Conservation (phyloP, 2,329 filamentous ascomycete genomes). For the Aspergillus jensenii region DNA sequence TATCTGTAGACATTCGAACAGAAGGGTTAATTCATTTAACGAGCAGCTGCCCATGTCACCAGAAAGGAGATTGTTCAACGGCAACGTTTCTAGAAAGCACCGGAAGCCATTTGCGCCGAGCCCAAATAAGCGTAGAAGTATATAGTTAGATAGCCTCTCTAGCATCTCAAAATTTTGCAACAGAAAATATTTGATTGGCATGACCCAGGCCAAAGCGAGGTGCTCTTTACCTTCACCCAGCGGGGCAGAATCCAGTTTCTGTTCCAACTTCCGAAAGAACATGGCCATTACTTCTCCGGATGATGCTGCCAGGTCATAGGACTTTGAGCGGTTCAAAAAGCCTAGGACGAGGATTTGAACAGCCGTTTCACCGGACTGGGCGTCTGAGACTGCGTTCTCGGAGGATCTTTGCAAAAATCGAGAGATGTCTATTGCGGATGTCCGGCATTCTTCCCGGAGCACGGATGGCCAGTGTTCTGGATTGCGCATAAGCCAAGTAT, state of each 20-base stretch:
- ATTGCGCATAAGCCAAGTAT: conserved; percentile 35
- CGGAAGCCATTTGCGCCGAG: conserved; percentile 34
- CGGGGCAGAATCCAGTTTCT: not conserved
- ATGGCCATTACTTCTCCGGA: conserved; percentile 28
- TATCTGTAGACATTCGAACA: conserved; percentile 67
- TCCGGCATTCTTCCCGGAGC: conserved; percentile 34
- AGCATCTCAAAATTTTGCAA: conserved; percentile 36
- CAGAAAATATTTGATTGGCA: conserved; percentile 36
- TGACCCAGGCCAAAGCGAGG: conserved; percentile 35
- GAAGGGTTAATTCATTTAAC: conserved; percentile 58
- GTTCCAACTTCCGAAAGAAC: conserved; percentile 31
- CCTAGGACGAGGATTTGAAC: conserved; percentile 32
- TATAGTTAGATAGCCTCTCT: conserved; percentile 36
- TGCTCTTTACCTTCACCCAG: conserved; percentile 10
- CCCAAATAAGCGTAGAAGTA: conserved; percentile 38
- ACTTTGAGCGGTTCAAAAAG: conserved; percentile 32
- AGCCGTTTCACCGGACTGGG: conserved; percentile 18
- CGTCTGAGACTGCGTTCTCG: conserved; percentile 12
- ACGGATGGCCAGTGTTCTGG: conserved; percentile 31
- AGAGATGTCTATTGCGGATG: conserved; percentile 26
- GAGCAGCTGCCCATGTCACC: conserved; percentile 48
- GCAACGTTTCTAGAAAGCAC: conserved; percentile 59
- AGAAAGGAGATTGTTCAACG: conserved; percentile 49
- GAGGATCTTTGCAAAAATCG: conserved; percentile 18
- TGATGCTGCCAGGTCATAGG: conserved; percentile 28